phyloP scores from a whole-genome alignment of 345 rosid genomes.

The Excoecaria cochinchinensis region DNA sequence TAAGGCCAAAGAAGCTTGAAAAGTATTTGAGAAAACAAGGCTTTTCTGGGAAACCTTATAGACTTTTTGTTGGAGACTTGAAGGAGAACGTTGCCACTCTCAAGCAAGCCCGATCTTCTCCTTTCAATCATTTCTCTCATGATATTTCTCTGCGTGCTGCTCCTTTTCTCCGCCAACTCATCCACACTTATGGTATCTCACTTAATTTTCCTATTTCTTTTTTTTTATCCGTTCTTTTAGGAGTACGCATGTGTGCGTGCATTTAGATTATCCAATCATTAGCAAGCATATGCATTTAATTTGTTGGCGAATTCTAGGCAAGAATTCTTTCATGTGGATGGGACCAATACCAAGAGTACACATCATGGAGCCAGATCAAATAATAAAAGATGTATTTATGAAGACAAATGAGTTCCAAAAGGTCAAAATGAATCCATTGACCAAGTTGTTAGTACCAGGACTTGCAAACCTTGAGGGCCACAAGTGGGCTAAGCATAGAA shows the following conservation, averaged over 20 bases:
- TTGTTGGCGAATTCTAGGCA: not conserved
- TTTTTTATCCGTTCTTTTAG: no score
- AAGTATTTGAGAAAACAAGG: constrained; percentile 44
- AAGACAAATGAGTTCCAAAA: constrained; percentile 29
- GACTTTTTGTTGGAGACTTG: constrained; percentile 40
- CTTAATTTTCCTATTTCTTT: no score
- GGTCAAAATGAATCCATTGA: constrained; percentile 25
- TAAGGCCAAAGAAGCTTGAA: constrained; percentile 50
- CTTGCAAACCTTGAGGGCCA: constrained; percentile 37
- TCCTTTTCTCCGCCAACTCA: constrained; percentile 34
- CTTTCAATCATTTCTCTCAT: constrained; percentile 29
- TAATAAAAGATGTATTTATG: constrained; percentile 5
- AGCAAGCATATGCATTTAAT: no score
- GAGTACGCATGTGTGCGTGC: no score
- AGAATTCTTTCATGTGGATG: constrained; percentile 5
- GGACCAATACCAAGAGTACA: constrained; percentile 2
- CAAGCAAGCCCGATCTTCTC: constrained; percentile 35
- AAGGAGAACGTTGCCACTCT: constrained; percentile 21
- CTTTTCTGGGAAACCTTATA: constrained; percentile 41
- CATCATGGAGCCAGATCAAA: constrained; percentile 3
- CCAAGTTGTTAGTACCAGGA: constrained; percentile 33
- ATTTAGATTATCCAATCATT: no score
- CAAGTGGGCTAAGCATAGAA: constrained; percentile 50
- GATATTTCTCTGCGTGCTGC: constrained; percentile 35
- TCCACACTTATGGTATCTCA: constrained; percentile 36